Conservation (phyloP, 345 rosid genomes). For the Bruguiera sexangula region DNA sequence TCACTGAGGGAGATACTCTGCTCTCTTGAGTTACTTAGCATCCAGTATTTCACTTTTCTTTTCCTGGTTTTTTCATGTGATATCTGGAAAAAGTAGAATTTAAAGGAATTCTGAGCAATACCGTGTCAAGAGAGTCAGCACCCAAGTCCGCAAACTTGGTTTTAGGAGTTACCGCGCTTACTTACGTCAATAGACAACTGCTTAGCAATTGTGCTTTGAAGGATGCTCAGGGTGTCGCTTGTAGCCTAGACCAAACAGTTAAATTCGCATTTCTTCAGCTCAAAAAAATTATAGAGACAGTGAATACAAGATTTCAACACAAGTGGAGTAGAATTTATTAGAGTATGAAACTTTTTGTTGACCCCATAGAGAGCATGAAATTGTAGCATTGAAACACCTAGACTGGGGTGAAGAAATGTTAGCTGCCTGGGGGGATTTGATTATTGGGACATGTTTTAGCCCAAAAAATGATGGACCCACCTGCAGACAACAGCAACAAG, state of each 20-base stretch:
- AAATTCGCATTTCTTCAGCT: background rate
- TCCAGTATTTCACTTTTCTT: background rate
- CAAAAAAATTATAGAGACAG: background rate
- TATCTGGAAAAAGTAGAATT: too few relatives aligned
- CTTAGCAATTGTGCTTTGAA: slow-evolving; percentile 57
- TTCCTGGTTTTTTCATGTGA: background rate
- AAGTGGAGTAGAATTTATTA: slow-evolving; percentile 9
- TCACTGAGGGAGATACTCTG: too few relatives aligned
- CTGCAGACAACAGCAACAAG: slow-evolving; percentile 26
- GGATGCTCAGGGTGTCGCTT: slow-evolving; percentile 46
- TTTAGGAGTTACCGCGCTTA: slow-evolving; percentile 44
- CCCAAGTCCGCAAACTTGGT: slow-evolving; percentile 70
- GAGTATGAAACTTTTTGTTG: too few relatives aligned
- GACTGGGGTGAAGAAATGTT: slow-evolving; percentile 23
- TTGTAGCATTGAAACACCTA: slow-evolving; percentile 28
- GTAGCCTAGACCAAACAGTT: slow-evolving; percentile 32
- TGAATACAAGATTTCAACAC: background rate
- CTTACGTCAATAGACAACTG: slow-evolving; percentile 53
- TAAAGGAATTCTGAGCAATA: slow-evolving; percentile 3
- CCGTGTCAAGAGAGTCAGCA: slow-evolving; percentile 71
- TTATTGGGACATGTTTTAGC: slow-evolving; percentile 30
- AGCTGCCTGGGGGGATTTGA: slow-evolving; percentile 27
- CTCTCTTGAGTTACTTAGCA: too few relatives aligned
- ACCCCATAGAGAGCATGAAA: slow-evolving; percentile 35
- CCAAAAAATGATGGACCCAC: slow-evolving; percentile 25